phyloP scores from a whole-genome alignment of 129 eudicot species.

The Pulicaria dysenterica region DNA sequence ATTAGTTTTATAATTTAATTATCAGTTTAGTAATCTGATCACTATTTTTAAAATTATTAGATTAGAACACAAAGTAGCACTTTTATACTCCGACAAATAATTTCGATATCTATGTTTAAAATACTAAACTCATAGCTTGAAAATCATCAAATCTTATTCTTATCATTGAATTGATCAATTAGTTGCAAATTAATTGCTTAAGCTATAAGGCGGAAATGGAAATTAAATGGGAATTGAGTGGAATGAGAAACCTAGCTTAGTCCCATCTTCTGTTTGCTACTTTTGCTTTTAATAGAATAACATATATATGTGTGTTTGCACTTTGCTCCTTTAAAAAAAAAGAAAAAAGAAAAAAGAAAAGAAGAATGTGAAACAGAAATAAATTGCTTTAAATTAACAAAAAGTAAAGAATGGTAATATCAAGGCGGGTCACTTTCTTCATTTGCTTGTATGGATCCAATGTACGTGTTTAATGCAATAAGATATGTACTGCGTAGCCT shows the following conservation, averaged over 20 bases:
- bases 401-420: conserved; percentile 26
- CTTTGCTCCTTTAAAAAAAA: conserved; percentile 9
- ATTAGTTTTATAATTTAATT: no score
- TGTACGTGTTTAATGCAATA: conserved; percentile 15
- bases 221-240: conserved; percentile 3
- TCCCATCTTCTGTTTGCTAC: conserved; percentile 10
- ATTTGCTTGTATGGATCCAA: conserved; percentile 31
- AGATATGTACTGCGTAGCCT: not conserved
- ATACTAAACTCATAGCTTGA: no score
- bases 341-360: not conserved
- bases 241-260: conserved; percentile 10
- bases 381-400: conserved; percentile 21
- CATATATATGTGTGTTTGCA: conserved; percentile 12
- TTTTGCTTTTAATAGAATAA: conserved; percentile 32
- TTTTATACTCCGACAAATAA: no score
- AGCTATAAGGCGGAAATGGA: conserved; percentile 15
- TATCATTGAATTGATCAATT: no score
- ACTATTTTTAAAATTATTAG: no score
- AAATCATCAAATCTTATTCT: no score
- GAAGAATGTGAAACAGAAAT: conserved; percentile 12
- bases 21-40: no score
- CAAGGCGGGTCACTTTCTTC: conserved; percentile 23
- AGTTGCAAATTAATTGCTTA: not conserved
- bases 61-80: no score
- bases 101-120: no score